Conservation (phyloP, 768 basidiomycete genomes). For the Mycena leptocephala region DNA sequence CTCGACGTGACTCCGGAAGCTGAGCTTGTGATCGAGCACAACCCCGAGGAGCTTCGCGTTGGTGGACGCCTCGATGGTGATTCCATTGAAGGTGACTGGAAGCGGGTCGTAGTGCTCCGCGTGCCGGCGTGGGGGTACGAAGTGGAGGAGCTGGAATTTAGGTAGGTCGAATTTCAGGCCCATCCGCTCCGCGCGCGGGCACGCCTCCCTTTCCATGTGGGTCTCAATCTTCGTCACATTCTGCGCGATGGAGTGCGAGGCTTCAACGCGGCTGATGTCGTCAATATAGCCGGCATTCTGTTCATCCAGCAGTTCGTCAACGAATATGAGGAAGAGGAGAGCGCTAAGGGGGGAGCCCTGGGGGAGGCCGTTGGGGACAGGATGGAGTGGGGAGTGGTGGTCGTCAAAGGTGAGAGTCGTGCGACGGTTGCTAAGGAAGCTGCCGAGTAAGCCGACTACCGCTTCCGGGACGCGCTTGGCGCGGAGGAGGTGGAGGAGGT, state of each 20-base stretch:
- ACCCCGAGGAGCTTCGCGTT: not conserved
- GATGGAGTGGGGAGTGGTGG: not conserved
- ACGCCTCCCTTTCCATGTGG: not conserved
- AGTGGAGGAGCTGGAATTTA: not conserved
- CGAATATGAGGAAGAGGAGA: not conserved
- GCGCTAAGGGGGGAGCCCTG: not conserved
- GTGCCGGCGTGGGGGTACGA: not conserved
- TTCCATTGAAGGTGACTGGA: not conserved
- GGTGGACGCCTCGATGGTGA: not conserved
- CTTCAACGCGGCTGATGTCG: not conserved
- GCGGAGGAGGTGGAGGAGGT: no score
- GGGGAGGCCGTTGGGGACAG: not conserved
- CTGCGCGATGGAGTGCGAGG: not conserved
- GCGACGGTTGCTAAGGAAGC: not conserved
- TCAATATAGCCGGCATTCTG: not conserved
- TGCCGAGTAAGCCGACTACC: not conserved
- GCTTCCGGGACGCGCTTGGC: not conserved
- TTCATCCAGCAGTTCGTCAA: not conserved
- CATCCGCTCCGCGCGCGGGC: not conserved
- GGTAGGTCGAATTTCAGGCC: not conserved
- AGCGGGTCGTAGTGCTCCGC: not conserved
- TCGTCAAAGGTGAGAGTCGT: not conserved
- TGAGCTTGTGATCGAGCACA: no score
- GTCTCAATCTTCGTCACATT: not conserved
- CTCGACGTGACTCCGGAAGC: no score